Evolutionary conservation across 2,329 filamentous ascomycete genomes (phyloP), one percentile per base, ranked within the genome.

Genomic region (Aspergillus chevalieri): DNA sequence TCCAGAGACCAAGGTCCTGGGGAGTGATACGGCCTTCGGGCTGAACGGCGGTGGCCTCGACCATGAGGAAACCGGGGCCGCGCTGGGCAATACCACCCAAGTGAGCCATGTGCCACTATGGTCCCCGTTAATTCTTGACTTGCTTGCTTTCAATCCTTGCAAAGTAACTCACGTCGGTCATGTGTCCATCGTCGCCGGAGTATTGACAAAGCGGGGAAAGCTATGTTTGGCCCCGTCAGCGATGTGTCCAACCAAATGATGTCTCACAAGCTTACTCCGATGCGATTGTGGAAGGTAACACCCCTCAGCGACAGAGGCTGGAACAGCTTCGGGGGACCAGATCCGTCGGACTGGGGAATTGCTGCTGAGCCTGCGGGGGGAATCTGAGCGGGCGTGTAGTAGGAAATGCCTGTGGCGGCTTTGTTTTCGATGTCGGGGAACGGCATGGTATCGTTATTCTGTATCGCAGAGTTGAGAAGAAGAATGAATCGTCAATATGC

Each of bases 11-110:
- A 12, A 60, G 46, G 44, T 65, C 61, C 38, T 65, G 51, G 0
- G 89, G 89, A 0, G 87, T 86, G 73, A 95, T 95, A 48, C 91
- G 81, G 24, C 90, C 90, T 57, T 91, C 83, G 5, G 87, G 71
- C 8, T 81, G 75, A 0, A 95, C 86, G 28, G 83, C 76, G 0
- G 87, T 90, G 22, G 90, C 89, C 72, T 95, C 91, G 50, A 91
- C 76, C 52, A 90, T 81, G 44, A 85, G 74, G 15, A 95, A 74
- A 1, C 82, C 86, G 0, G 87, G 84, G 10, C 91, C 91, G 49
- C 86, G 82, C 51, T 85, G 77, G 19, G 88, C 79, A 58, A 90
- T 90, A 52, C 88, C 84, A 49, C 89, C 88, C 22, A 92, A 76
- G 63, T 95, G 90, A 14, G 89, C 83, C 45, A 92, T 74, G 67